Percentiles rank a stretch among this genome's conserved stretches.
phyloP scores from a whole-genome alignment of 345 rosid genomes.

The Syzygium jambos region DNA sequence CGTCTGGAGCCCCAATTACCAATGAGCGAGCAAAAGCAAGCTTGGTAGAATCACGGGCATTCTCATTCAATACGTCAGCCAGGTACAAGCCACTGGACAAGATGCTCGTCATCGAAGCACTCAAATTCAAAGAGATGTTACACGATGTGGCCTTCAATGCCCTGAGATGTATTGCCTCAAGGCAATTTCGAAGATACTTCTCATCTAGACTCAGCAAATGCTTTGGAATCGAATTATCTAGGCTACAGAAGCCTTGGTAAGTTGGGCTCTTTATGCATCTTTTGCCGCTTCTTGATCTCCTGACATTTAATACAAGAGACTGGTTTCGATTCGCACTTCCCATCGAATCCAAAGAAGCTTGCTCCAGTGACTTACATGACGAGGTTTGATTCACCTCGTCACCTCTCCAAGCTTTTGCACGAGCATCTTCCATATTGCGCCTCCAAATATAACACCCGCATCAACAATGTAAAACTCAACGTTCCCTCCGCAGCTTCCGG shows the following conservation, averaged over 20 bases:
- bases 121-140: constrained; percentile 29
- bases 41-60: not conserved
- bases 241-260: constrained; percentile 24
- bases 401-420: constrained; percentile 21
- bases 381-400: constrained; percentile 13
- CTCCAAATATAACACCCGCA: constrained; percentile 5
- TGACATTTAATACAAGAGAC: constrained; percentile 30
- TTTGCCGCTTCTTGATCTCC: constrained; percentile 40
- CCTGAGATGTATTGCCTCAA: constrained; percentile 47
- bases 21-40: constrained; percentile 32
- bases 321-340: constrained; percentile 5
- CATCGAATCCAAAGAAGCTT: constrained; percentile 1
- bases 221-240: constrained; percentile 60
- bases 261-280: constrained; percentile 37
- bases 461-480: not conserved
- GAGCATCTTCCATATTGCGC: constrained; percentile 40
- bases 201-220: constrained; percentile 66
- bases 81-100: not conserved
- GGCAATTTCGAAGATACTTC: constrained; percentile 65
- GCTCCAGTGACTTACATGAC: constrained; percentile 15
- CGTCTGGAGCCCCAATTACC: constrained; percentile 32
- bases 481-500: constrained; percentile 13
- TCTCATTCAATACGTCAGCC: not conserved
- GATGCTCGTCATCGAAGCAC: constrained; percentile 12
- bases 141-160: constrained; percentile 42